phyloP scores from a whole-genome alignment of 805 yeast genomes.

The Kodamaea fukazawae region DNA sequence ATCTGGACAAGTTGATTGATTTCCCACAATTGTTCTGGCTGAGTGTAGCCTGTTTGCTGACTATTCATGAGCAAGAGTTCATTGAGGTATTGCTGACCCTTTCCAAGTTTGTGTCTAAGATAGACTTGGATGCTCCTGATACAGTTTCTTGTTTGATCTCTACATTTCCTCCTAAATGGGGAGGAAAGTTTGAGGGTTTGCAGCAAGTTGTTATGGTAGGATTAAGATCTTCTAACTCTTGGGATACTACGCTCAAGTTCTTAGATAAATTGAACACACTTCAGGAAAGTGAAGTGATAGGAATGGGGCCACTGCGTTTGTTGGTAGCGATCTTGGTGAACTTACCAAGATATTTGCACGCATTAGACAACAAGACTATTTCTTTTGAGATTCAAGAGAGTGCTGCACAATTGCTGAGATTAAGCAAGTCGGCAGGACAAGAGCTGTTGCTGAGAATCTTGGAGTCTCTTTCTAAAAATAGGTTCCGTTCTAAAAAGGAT shows the following conservation, averaged over 20 bases:
- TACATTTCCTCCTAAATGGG: conserved; percentile 94
- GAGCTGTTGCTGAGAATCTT: conserved; percentile 67
- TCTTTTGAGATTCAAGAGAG: conserved; percentile 48
- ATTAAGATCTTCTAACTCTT: conserved; percentile 73
- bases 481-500: conserved; percentile 88
- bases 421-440: conserved; percentile 59
- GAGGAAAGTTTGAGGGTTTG: conserved; percentile 86
- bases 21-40: conserved; percentile 97
- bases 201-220: conserved; percentile 81
- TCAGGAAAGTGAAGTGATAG: conserved; percentile 73
- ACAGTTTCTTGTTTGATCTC: conserved; percentile 79
- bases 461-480: conserved; percentile 68
- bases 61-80: conserved; percentile 90
- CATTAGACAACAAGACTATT: conserved; percentile 56
- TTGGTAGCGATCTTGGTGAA: conserved; percentile 73
- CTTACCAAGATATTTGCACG: conserved; percentile 80
- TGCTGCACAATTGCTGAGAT: conserved; percentile 43
- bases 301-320: conserved; percentile 65
- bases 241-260: conserved; percentile 71
- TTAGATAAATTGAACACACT: conserved; percentile 67
- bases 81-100: conserved; percentile 81
- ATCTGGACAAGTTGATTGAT: conserved; percentile 71
- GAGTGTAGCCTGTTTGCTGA: conserved; percentile 83
- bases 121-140: conserved; percentile 80
- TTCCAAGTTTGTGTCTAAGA: conserved; percentile 79